Percentiles rank a stretch among this genome's conserved stretches.
These are phyloP conservation scores for Aaosphaeria arxii DNA, from an alignment of 2,329 filamentous ascomycete genomes.

Conservation along the genomic window DNA sequence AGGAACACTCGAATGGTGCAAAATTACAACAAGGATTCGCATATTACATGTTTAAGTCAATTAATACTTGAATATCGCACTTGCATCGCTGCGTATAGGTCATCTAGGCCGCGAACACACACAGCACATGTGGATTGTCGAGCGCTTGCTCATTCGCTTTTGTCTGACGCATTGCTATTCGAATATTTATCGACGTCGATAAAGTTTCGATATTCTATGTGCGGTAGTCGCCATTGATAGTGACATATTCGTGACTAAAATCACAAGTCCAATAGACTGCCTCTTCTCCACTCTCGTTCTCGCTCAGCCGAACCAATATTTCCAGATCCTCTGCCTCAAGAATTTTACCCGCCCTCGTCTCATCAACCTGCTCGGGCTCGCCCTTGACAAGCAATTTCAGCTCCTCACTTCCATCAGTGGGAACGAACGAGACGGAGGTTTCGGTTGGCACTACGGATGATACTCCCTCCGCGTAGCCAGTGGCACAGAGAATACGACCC, in stretches of 20 bases:
- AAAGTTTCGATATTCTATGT: slow-evolving; percentile 40
- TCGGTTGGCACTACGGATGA: slow-evolving; percentile 64
- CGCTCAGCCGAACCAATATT: slow-evolving; percentile 71
- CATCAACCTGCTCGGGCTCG: slow-evolving; percentile 76
- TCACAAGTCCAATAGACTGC: slow-evolving; percentile 83
- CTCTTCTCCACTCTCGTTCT: slow-evolving; percentile 57
- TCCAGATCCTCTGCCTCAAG: slow-evolving; percentile 73
- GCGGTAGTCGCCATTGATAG: slow-evolving; percentile 66
- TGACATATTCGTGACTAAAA: slow-evolving; percentile 79
- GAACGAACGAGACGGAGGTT: slow-evolving; percentile 77
- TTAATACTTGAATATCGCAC: too few relatives aligned
- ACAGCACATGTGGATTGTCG: too few relatives aligned
- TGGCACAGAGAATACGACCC: slow-evolving; percentile 94
- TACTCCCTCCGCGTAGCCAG: slow-evolving; percentile 73
- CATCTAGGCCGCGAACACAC: too few relatives aligned
- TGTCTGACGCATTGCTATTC: too few relatives aligned
- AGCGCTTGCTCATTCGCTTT: too few relatives aligned
- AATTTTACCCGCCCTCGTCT: slow-evolving; percentile 73
- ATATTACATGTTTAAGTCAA: too few relatives aligned
- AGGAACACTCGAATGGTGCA: too few relatives aligned
- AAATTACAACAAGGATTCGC: too few relatives aligned
- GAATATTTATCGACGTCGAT: background rate
- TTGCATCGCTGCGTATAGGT: too few relatives aligned
- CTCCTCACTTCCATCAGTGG: slow-evolving; percentile 72
- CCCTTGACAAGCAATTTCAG: slow-evolving; percentile 74